Conservation (phyloP, 176 grass and related monocot species). For the Lolium multiflorum region DNA sequence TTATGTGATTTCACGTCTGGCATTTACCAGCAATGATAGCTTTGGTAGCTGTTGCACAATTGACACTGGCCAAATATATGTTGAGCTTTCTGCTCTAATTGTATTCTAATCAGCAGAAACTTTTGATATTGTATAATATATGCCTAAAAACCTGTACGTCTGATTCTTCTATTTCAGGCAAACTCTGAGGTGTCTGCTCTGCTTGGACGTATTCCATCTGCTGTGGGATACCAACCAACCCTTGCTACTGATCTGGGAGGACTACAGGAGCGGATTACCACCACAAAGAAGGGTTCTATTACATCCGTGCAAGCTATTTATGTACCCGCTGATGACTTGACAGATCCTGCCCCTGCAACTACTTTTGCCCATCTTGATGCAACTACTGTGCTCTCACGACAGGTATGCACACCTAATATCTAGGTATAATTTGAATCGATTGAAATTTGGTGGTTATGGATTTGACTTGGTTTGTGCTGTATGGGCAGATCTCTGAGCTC, state of each 20-base stretch:
- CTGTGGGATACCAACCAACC: slow-evolving; percentile 97
- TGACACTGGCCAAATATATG: background rate
- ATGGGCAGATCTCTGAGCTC: slow-evolving; percentile 82
- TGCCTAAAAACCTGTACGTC: slow-evolving; percentile 23
- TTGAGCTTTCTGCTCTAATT: background rate
- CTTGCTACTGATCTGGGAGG: slow-evolving; percentile 97
- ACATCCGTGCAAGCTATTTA: slow-evolving; percentile 98
- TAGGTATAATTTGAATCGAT: background rate
- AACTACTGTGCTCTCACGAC: slow-evolving; percentile 93
- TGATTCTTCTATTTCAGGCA: slow-evolving; percentile 59
- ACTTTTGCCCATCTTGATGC: slow-evolving; percentile 99
- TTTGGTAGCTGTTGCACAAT: background rate
- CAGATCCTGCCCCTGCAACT: slow-evolving; percentile 96
- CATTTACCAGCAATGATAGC: background rate
- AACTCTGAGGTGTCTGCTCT: slow-evolving; percentile 99
- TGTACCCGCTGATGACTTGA: slow-evolving; percentile 98
- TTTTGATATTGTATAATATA: background rate
- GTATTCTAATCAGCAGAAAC: background rate
- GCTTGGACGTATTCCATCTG: slow-evolving; percentile 95
- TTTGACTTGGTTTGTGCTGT: slow-evolving; percentile 32
- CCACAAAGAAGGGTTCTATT: slow-evolving; percentile 97
- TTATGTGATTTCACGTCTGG: slow-evolving; percentile 2
- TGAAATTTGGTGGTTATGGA: slow-evolving; percentile 24
- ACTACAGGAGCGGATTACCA: slow-evolving; percentile 93
- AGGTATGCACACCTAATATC: slow-evolving; percentile 44